These are phyloP conservation scores for Xylariaceae sp. DNA, from an alignment of 2,329 filamentous ascomycete genomes.

Conservation along the genomic window DNA sequence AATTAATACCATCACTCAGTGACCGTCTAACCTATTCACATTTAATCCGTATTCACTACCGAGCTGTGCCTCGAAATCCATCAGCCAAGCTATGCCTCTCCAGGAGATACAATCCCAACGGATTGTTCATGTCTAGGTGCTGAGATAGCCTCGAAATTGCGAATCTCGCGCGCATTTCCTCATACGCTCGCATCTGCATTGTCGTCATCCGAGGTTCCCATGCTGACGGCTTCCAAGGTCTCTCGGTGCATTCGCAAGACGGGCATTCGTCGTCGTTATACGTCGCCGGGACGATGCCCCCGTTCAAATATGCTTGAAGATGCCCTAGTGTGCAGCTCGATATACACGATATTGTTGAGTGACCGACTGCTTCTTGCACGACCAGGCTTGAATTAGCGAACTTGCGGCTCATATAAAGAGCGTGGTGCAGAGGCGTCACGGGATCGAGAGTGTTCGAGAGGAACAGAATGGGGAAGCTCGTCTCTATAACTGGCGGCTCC, in stretches of 20 bases:
- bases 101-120: constrained; percentile 15
- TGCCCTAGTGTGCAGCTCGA: constrained; percentile 35
- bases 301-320: constrained; percentile 34
- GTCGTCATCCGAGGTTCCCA: background rate
- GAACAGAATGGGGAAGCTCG: constrained; percentile 51
- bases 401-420: constrained; percentile 37
- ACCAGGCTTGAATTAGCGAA: constrained; percentile 36
- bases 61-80: too few species aligned
- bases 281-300: constrained; percentile 33
- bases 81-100: background rate
- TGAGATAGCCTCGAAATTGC: constrained; percentile 10
- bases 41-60: too few species aligned
- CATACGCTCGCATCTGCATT: constrained; percentile 10
- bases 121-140: constrained; percentile 15
- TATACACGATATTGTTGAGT: constrained; percentile 33
- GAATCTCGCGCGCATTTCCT: constrained; percentile 14
- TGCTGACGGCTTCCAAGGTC: constrained; percentile 24
- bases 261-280: constrained; percentile 24
- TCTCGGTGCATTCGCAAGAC: constrained; percentile 28
- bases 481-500: constrained; percentile 35
- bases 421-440: constrained; percentile 50
- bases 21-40: too few species aligned
- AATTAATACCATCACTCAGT: too few species aligned
- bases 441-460: constrained; percentile 54
- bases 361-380: constrained; percentile 35